Conservation (phyloP, 2,329 filamentous ascomycete species). For the Aspergillus sergii region DNA sequence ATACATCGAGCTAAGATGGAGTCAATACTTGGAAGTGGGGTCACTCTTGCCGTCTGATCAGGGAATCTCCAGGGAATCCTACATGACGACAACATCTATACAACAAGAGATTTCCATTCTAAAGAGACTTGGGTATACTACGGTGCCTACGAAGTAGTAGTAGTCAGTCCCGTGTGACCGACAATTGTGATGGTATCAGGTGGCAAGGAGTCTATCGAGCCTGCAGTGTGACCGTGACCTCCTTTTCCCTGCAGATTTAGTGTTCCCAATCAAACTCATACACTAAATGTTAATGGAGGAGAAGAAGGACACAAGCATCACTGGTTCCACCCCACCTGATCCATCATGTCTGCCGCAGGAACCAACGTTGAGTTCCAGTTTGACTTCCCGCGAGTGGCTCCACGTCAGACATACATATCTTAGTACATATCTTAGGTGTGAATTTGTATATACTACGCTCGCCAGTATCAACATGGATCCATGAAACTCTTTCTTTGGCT, state of each 20-base stretch:
- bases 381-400: background rate
- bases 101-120: background rate
- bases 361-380: background rate
- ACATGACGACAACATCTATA: background rate
- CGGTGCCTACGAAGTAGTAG: background rate
- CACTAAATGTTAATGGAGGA: background rate
- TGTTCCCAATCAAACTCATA: background rate
- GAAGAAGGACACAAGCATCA: background rate
- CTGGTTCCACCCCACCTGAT: background rate
- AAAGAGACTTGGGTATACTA: background rate
- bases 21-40: background rate
- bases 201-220: conserved; percentile 7
- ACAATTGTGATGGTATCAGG: conserved; percentile 23
- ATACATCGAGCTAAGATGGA: background rate
- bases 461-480: too few species aligned
- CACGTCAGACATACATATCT: background rate
- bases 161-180: conserved; percentile 13
- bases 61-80: background rate
- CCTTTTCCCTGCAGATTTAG: background rate
- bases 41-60: background rate
- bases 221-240: background rate
- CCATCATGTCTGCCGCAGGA: background rate
- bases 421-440: too few species aligned
- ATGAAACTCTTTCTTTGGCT: too few species aligned
- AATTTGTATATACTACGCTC: too few species aligned